Evolutionary conservation across 2,329 filamentous ascomycete genomes (phyloP), one percentile per base, ranked within the genome.

Genomic region (Scedosporium aurantiacum): DNA sequence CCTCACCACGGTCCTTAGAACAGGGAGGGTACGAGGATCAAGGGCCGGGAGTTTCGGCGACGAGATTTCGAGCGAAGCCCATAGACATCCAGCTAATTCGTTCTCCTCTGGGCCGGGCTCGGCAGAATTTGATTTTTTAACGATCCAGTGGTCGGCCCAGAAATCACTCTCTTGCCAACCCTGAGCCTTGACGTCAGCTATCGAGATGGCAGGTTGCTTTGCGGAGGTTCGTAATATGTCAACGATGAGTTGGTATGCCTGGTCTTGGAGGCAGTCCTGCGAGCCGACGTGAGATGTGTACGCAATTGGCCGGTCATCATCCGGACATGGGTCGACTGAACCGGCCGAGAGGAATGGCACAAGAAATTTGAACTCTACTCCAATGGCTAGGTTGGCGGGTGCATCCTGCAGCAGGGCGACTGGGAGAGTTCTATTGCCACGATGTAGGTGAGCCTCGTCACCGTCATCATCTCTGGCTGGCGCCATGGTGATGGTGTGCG

Each of bases 121-220:
- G 3, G 73, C 72, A n/a, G 74, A 76, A 63, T 74, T 75, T 43
- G 74, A 71, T 60, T 71, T 72, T 62, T 76, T 75, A 43, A 76
- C 71, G 27, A 75, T 71, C 74, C 74, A 76, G 60, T 70, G 67
- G 1, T 69, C 67, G n/a, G 63, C 63, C 73, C 72, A 75, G 60
- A 68, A 73, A 23, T 73, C 67, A 18, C 66, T 64, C 60, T 73
- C 72, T 5, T 67, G 62, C 8, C 60, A 55, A 2, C 65, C 64
- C 7, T 55, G 50, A 7, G 62, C 54, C 6, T 65, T 47, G 47
- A 74, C 67, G 2, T 70, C 67, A 23, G 66, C 60, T 27, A 65
- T 63, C 45, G 70, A 71, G 14, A 71, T 66, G 10, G 73, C 73
- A 3, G 52, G 56, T 8, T 66, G 63, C 25, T 65, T 63, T 2